Evolutionary conservation across 2,329 filamentous ascomycete species (phyloP).

Genomic region (Ceratocystiopsis sp.): DNA sequence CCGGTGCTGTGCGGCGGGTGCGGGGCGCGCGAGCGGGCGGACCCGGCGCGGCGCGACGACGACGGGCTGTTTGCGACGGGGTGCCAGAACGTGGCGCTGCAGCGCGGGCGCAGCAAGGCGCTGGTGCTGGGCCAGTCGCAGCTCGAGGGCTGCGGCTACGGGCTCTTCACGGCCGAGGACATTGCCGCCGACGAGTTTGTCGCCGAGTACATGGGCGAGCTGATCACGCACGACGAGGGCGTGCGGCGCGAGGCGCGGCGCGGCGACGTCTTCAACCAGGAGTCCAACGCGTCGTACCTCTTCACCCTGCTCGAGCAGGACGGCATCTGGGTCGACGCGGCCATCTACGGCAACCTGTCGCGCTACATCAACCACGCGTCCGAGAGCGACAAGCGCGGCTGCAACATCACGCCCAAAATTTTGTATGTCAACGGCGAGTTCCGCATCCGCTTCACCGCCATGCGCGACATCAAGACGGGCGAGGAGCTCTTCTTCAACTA

Average conservation of each 20-base stretch:
- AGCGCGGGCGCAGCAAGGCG: slow-evolving; percentile 47
- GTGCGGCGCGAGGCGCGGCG: slow-evolving; percentile 47
- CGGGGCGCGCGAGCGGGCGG: slow-evolving; percentile 49
- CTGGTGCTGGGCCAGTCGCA: slow-evolving; percentile 54
- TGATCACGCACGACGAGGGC: slow-evolving; percentile 53
- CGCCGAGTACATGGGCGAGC: slow-evolving; percentile 66
- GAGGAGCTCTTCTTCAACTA: slow-evolving; percentile 76
- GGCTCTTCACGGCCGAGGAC: slow-evolving; percentile 53
- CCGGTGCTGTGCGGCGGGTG: slow-evolving; percentile 56
- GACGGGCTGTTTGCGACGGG: slow-evolving; percentile 36
- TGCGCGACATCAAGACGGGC: slow-evolving; percentile 47
- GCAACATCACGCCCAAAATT: slow-evolving; percentile 47
- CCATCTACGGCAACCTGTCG: slow-evolving; percentile 61
- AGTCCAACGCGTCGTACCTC: slow-evolving; percentile 46
- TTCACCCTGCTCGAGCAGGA: slow-evolving; percentile 43
- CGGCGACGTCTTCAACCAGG: slow-evolving; percentile 43
- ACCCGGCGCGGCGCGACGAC: slow-evolving; percentile 48
- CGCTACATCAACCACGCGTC: slow-evolving; percentile 70
- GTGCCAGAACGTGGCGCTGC: slow-evolving; percentile 58
- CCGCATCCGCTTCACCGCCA: slow-evolving; percentile 58
- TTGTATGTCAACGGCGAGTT: slow-evolving; percentile 59
- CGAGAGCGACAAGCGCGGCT: slow-evolving; percentile 30
- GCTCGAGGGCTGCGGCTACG: slow-evolving; percentile 53
- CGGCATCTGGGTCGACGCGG: slow-evolving; percentile 55
- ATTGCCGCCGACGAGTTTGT: slow-evolving; percentile 55